Evolutionary conservation across 805 yeast genomes (phyloP), one percentile per base, ranked within the genome.

Genomic region (Wickerhamiella bombiphila): DNA sequence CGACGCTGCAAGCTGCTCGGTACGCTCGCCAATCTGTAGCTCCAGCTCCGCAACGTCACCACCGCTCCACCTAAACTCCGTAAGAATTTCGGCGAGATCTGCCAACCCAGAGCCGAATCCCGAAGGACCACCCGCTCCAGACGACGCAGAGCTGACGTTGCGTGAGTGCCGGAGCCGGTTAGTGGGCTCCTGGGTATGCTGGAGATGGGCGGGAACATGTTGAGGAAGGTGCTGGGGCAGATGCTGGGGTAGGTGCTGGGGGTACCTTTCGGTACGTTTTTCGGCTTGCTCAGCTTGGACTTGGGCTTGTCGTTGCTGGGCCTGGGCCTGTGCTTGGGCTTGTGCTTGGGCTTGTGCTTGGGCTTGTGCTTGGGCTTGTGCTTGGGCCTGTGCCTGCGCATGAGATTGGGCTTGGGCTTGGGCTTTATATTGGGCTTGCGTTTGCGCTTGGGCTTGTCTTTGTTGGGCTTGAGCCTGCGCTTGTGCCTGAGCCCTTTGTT

Each of bases 61-160:
- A 2, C 76, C 68, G 21, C 69, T 69, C 91, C 94, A 88, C 22
- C 75, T 72, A 17, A 85, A 66, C 43, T 80, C 88, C 21, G 78
- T 81, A 40, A 86, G 68, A 15, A 47, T 44, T 11, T 82, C 56
- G 42, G 81, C 93, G 35, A 74, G 77, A 22, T 66, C 62, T 2
- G 59, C 56, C 16, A 41, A 11, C 6, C 18, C 18, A 5, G 33
- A 16, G 21, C 13, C 33, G 15, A n/a, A n/a, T n/a, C n/a, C n/a
- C 9, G 26, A 24, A 13, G 26, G 9, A 24, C 11, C 26, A 9
- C 9, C 13, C 26, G 11, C 26, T 24, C 11, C 26, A 9, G 26
- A 24, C 26, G 26, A 24, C 9, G 26, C 26, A 9, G 11, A 9
- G 13, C 36, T 11, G n/a, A 18, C 4, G 30, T 22, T 22, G 31